Evolutionary conservation across 352 stramenopile genomes (phyloP).

Genomic region (Phytophthora gonapodyides): DNA sequence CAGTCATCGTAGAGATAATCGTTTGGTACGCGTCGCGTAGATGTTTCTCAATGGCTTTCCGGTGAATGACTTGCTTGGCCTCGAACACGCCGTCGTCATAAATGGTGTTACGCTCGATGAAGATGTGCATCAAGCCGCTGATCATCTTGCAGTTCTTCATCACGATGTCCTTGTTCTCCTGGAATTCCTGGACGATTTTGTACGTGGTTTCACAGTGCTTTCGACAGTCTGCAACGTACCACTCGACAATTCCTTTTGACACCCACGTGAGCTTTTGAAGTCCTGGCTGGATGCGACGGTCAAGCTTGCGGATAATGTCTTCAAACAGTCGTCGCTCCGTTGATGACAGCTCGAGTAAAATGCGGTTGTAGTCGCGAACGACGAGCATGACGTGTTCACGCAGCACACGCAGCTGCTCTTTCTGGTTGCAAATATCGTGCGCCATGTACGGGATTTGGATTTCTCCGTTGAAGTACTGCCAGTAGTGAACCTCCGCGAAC

Average conservation of each 20-base stretch:
- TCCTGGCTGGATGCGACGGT: conserved; percentile 92
- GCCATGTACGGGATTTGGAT: conserved; percentile 95
- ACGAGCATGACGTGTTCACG: conserved; percentile 95
- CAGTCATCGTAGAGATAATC: conserved; percentile 89
- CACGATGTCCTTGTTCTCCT: conserved; percentile 90
- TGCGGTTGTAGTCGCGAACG: conserved; percentile 95
- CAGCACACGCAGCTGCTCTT: conserved; percentile 90
- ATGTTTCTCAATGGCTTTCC: conserved; percentile 80
- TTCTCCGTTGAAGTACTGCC: conserved; percentile 92
- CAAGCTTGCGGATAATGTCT: conserved; percentile 94
- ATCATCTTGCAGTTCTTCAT: conserved; percentile 92
- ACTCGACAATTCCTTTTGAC: conserved; percentile 92
- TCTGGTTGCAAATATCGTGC: conserved; percentile 95
- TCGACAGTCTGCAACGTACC: conserved; percentile 91
- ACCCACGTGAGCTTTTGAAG: conserved; percentile 95
- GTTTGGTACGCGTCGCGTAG: conserved; percentile 77
- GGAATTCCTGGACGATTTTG: conserved; percentile 90
- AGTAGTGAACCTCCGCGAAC: conserved; percentile 93
- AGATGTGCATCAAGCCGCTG: conserved; percentile 86
- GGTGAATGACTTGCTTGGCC: conserved; percentile 90
- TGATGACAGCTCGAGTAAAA: conserved; percentile 89
- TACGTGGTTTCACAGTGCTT: conserved; percentile 90
- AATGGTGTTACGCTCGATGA: conserved; percentile 93
- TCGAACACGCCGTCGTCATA: conserved; percentile 95
- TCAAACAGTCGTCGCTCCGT: conserved; percentile 94